Conservation (phyloP, 441 rosid genomes). For the Dalechampia spathulata region DNA sequence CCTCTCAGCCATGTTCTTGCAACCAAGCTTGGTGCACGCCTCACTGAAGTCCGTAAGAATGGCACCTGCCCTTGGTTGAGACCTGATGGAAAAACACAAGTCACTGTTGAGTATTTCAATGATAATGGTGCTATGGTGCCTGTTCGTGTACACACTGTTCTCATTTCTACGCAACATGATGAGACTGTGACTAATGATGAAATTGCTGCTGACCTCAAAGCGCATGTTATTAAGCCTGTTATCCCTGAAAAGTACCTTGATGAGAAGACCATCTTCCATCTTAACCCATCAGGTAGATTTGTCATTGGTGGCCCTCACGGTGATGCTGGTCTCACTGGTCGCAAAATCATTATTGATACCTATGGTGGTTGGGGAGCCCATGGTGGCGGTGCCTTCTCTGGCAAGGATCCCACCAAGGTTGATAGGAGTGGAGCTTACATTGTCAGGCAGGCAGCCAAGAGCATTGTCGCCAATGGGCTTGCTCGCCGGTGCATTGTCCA, state of each 20-base stretch:
- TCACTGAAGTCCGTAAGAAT: conserved; percentile 51
- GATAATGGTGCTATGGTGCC: conserved; percentile 58
- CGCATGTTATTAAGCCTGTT: conserved; percentile 50
- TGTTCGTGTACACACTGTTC: conserved; percentile 47
- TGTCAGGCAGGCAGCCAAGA: conserved; percentile 55
- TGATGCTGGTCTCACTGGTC: conserved; percentile 55
- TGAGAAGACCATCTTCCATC: conserved; percentile 53
- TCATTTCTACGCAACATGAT: conserved; percentile 53
- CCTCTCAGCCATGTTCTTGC: conserved; percentile 59
- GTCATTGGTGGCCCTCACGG: conserved; percentile 60
- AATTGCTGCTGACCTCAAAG: conserved; percentile 52
- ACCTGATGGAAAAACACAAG: conserved; percentile 62
- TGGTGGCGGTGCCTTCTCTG: conserved; percentile 45
- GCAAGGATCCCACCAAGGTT: conserved; percentile 48
- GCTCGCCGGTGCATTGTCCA: conserved; percentile 52
- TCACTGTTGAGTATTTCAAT: conserved; percentile 51
- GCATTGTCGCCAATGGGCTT: conserved; percentile 51
- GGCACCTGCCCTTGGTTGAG: conserved; percentile 51
- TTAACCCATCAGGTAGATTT: conserved; percentile 51
- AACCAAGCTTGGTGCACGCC: conserved; percentile 54
- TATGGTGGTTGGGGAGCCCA: conserved; percentile 54
- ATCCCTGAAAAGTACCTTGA: conserved; percentile 53
- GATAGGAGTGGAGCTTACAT: conserved; percentile 50
- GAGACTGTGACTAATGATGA: conserved; percentile 53
- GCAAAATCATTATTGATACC: conserved; percentile 47